These are phyloP conservation scores for Patellifolia procumbens DNA, from an alignment of 179 eudicot species.

Conservation along the genomic window DNA sequence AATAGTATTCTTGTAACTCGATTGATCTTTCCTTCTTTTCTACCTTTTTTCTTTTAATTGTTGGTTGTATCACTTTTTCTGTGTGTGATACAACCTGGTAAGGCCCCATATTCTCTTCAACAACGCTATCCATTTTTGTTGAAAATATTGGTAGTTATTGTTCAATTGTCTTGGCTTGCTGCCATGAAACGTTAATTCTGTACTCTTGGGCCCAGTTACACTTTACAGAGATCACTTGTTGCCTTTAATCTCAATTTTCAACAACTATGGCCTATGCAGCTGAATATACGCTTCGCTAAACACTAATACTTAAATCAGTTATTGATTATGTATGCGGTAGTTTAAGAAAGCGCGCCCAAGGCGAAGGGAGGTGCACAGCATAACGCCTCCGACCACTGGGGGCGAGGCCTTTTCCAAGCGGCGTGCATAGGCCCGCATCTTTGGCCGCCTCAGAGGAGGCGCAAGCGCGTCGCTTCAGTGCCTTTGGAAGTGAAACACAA, in stretches of 20 bases:
- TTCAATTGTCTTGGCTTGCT: background rate
- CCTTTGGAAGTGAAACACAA: too few species aligned
- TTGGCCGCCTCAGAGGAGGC: too few species aligned
- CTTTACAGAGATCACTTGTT: background rate
- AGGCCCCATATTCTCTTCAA: background rate
- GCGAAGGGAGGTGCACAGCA: too few species aligned
- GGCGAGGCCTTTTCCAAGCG: too few species aligned
- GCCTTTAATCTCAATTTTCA: too few species aligned
- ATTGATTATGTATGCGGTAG: background rate
- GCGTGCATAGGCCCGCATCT: too few species aligned
- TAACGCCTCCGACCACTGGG: too few species aligned
- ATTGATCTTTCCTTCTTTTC: background rate
- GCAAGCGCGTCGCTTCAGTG: too few species aligned
- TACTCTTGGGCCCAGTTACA: background rate
- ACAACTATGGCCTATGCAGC: too few species aligned
- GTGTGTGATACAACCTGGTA: background rate
- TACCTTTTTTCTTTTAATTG: background rate
- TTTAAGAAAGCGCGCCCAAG: too few species aligned
- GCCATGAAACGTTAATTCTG: background rate
- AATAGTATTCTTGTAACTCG: background rate
- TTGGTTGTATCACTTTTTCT: background rate
- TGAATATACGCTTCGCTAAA: background rate
- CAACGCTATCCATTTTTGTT: background rate
- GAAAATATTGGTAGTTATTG: background rate
- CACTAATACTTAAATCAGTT: background rate